Base-by-base conservation (phyloP, 257 asterid genomes). In the Osmanthus fragrans region DNA sequence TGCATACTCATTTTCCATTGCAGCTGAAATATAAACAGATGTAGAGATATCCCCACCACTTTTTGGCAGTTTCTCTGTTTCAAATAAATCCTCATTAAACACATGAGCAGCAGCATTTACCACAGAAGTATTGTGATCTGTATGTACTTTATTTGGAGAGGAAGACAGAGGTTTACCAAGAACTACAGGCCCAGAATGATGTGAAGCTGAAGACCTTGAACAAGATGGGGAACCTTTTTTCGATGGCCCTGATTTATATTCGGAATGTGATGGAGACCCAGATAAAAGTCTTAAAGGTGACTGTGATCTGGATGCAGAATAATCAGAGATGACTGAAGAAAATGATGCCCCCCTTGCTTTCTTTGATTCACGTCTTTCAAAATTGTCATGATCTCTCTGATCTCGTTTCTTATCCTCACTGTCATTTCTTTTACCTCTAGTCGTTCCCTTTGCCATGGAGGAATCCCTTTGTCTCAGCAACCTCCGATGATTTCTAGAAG, bases 291-390 rank as follows among this genome's bases (percentile, higher is more conserved):
- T 78, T n/a, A 45, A 65, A 73, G 77, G 82, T 74, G 90, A 82
- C 69, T 64, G 71, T 45, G 86, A 78, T 76, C 80, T 86, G 56
- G 87, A 85, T 75, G 82, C 75, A 68, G 81, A 80, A 79, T 82
- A 73, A 81, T 82, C 83, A 63, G 91, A 90, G 70, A 34, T 77
- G 69, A 77, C 42, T 29, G 85, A 77, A 56, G 88, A 79, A 40
- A 89, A 76, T 58, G 86, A 82, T 23, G 82, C 83, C 37, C 72
- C 79, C 78, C 82, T 85, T 37, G 81, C 78, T 68, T 80, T 84
- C 81, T 86, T 76, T 21, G 79, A 51, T 33, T 49, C 69, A 76
- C 74, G 79, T 73, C 70, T 78, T 68, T 78, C 89, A 33, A 68
- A 71, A 76, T 66, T 66, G 73, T 70, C 76, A 63, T 51, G 72